Base-by-base conservation (phyloP, 305 asterid genomes). In the Fraxinus angustifolia region DNA sequence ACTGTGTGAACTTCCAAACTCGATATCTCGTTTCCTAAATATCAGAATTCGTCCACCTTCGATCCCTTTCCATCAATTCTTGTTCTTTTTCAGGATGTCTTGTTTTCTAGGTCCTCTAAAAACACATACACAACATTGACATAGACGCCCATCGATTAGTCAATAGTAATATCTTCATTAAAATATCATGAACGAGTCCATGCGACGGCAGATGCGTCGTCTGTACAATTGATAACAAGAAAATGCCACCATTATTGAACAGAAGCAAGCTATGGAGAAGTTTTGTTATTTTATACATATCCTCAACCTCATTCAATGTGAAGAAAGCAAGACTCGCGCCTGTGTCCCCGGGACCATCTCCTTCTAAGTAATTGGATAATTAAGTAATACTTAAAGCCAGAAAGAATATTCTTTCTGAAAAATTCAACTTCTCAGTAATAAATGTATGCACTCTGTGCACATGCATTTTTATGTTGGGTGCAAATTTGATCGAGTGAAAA, bases 331-430 rank as follows among this genome's bases (percentile, higher is more conserved):
- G 78, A 82, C 79, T 78, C 38, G 71, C 83, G 86, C 81, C 86
- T 74, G 8, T 78, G 84, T 83, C 81, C 35, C 71, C 86, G 84
- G 84, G 33, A 48, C 26, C 62, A 76, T 83, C 83, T 73, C 84
- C 82, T 82, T 73, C 82, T 71, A 78, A 78, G 56, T 68, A 77
- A 73, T 19, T 60, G 70, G 70, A 17, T 23, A 60, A 60, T 19
- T 60, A 60, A 19, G 70, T 21, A 19, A 58, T 19, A 21, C 70
- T 60, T 60, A 0, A 60, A 19, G 31, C 30, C 30, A 60, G 70
- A 21, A 60, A 2, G 12, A 60, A 21, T 60, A 60, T 60, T 60
- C 70, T 19, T 4, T 60, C 12, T 19, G 1, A 5, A 56, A 50
- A 31, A 36, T 53, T 67, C 78, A 23, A n/a, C 58, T 74, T 26